These are phyloP conservation scores for Uncinocarpus reesii DNA, from an alignment of 2,329 filamentous ascomycete genomes.

Conservation along the genomic window DNA sequence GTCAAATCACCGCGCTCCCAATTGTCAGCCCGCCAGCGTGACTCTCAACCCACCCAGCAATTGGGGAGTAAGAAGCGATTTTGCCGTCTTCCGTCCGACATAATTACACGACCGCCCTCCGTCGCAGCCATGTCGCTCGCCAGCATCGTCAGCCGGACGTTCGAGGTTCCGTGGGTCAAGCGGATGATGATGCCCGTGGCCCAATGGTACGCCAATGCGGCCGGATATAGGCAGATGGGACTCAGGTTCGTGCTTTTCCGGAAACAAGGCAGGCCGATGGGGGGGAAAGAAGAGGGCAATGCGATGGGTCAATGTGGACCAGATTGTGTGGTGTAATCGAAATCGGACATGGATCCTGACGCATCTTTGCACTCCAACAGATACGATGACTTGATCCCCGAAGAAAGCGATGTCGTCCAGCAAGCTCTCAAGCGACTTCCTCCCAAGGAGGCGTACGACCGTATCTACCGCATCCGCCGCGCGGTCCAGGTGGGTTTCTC, in stretches of 20 bases:
- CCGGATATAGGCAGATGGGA: slow-evolving; percentile 88
- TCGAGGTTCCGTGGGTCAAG: slow-evolving; percentile 76
- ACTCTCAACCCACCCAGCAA: neutral
- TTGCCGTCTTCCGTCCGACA: neutral
- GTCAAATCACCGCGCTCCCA: slow-evolving; percentile 8
- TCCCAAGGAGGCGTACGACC: slow-evolving; percentile 86
- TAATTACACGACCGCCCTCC: neutral
- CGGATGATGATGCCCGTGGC: slow-evolving; percentile 69
- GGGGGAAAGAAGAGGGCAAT: neutral
- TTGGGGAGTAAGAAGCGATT: neutral
- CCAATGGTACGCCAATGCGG: slow-evolving; percentile 78
- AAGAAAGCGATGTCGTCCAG: slow-evolving; percentile 81
- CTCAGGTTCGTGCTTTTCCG: slow-evolving; percentile 58
- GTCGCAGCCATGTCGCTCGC: slow-evolving; percentile 2
- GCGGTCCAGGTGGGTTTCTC: slow-evolving; percentile 63
- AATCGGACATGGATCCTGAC: neutral
- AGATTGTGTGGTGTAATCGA: neutral
- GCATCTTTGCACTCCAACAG: slow-evolving; percentile 39
- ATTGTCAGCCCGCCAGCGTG: slow-evolving; percentile 11
- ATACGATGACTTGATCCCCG: slow-evolving; percentile 86
- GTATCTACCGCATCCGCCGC: slow-evolving; percentile 91
- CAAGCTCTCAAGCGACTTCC: slow-evolving; percentile 82
- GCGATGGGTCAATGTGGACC: neutral
- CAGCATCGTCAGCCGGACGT: slow-evolving; percentile 58
- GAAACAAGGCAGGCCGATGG: neutral